Conservation (phyloP, 2,329 filamentous ascomycete species). For the Cytospora mali region DNA sequence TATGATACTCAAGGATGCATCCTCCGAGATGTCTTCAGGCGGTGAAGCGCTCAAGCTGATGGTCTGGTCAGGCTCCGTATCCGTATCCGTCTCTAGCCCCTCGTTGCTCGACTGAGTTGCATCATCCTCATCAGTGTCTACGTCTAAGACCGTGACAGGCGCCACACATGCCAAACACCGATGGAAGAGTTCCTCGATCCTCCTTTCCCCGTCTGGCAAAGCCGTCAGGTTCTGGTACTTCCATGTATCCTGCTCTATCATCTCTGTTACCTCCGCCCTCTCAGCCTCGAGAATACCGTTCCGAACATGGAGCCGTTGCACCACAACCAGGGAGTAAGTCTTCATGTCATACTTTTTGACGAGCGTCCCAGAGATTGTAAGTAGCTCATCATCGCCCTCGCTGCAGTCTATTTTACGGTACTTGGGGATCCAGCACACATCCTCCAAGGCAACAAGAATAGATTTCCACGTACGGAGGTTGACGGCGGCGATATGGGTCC, state of each 20-base stretch:
- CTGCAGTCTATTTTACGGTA: conserved; percentile 20
- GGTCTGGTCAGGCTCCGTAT: background rate
- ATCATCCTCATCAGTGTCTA: background rate
- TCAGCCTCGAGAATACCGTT: background rate
- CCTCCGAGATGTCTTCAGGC: background rate
- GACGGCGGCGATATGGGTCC: conserved; percentile 2
- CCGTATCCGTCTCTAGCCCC: background rate
- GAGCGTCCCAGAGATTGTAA: conserved; percentile 22
- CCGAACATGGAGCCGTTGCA: conserved; percentile 4
- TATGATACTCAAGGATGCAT: background rate
- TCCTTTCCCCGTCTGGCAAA: conserved; percentile 2
- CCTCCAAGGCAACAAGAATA: conserved; percentile 3
- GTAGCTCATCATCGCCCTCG: conserved; percentile 12
- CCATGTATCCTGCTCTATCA: conserved; percentile 18
- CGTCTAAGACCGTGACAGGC: background rate
- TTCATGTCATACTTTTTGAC: conserved; percentile 11
- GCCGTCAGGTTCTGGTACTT: conserved; percentile 20
- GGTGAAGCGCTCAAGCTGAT: conserved; percentile 4
- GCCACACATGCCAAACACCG: conserved; percentile 1
- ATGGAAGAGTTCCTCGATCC: conserved; percentile 5
- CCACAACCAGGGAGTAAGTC: conserved; percentile 14
- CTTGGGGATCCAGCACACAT: conserved; percentile 24
- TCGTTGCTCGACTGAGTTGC: background rate
- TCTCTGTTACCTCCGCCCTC: conserved; percentile 9
- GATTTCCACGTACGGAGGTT: conserved; percentile 22